Conservation (phyloP, 371 early-diverging fungal genomes). For the Gilbertella persicaria region DNA sequence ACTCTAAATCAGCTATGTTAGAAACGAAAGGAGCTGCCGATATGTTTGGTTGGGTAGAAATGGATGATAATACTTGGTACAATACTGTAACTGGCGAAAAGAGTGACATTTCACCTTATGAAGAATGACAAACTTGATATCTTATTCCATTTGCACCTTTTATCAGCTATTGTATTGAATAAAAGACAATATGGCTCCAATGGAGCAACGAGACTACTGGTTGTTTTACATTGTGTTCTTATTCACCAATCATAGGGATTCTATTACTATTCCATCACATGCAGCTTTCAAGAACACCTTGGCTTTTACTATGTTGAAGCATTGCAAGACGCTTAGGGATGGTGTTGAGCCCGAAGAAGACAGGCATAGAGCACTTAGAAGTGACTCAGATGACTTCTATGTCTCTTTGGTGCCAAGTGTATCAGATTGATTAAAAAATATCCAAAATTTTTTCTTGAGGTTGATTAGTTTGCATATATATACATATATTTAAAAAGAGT, state of each 20-base stretch:
- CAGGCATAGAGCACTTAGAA: too few species aligned
- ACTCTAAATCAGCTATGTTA: neutral
- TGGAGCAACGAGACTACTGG: slow-evolving; percentile 3
- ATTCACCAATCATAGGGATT: slow-evolving; percentile 2
- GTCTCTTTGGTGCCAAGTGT: too few species aligned
- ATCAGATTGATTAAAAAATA: too few species aligned
- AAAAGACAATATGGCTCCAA: slow-evolving; percentile 8
- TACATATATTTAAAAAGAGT: too few species aligned
- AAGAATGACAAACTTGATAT: slow-evolving; percentile 4
- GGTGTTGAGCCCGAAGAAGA: too few species aligned
- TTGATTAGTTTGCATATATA: too few species aligned
- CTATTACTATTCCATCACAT: too few species aligned
- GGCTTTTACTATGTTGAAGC: too few species aligned
- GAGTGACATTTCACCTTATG: slow-evolving; percentile 6
- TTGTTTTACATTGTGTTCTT: slow-evolving; percentile 7
- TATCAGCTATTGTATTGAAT: neutral
- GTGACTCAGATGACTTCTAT: too few species aligned
- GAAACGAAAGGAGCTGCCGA: slow-evolving; percentile 1
- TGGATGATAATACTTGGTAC: slow-evolving; percentile 6
- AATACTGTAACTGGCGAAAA: slow-evolving; percentile 6
- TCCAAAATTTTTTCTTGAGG: too few species aligned
- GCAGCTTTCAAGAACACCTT: too few species aligned
- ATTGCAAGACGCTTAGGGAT: too few species aligned
- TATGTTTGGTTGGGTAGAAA: slow-evolving; percentile 10
- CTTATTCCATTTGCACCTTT: slow-evolving; percentile 2